Evolutionary conservation across 2,329 filamentous ascomycete genomes (phyloP).

Genomic region (Phaeosphaeria sp.): DNA sequence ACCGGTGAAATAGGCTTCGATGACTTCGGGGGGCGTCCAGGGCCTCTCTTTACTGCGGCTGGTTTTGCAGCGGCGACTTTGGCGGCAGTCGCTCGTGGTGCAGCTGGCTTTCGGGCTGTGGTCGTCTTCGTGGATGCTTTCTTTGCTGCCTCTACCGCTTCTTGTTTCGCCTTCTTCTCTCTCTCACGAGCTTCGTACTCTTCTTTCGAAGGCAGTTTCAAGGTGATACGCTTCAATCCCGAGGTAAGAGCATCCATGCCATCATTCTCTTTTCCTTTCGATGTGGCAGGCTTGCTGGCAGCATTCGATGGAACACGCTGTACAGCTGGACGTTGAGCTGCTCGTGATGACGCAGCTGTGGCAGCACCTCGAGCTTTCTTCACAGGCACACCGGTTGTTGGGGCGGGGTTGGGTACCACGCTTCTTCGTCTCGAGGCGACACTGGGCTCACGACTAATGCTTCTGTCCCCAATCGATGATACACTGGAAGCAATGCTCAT

Average conservation of each 20-base stretch:
- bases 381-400: constrained; percentile 53
- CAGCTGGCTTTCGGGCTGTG: constrained; percentile 24
- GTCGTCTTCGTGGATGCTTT: constrained; percentile 39
- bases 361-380: constrained; percentile 66
- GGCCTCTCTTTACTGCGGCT: constrained; percentile 28
- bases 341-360: constrained; percentile 42
- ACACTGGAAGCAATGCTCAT: constrained; percentile 55
- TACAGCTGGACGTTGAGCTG: constrained; percentile 47
- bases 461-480: constrained; percentile 46
- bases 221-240: constrained; percentile 63
- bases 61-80: constrained; percentile 23
- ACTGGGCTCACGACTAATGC: constrained; percentile 44
- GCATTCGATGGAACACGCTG: constrained; percentile 51
- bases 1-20: constrained; percentile 39
- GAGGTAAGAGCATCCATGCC: constrained; percentile 58
- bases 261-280: constrained; percentile 37
- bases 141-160: constrained; percentile 39
- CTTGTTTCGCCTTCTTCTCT: constrained; percentile 52
- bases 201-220: constrained; percentile 64
- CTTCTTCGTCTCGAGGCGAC: constrained; percentile 48
- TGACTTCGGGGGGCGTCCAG: constrained; percentile 31
- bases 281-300: constrained; percentile 24
- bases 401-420: constrained; percentile 24
- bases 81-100: constrained; percentile 20
- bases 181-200: constrained; percentile 62